Evolutionary conservation across 1,284 basidiomycete genomes (phyloP).

Genomic region (Ganoderma lucidum): DNA sequence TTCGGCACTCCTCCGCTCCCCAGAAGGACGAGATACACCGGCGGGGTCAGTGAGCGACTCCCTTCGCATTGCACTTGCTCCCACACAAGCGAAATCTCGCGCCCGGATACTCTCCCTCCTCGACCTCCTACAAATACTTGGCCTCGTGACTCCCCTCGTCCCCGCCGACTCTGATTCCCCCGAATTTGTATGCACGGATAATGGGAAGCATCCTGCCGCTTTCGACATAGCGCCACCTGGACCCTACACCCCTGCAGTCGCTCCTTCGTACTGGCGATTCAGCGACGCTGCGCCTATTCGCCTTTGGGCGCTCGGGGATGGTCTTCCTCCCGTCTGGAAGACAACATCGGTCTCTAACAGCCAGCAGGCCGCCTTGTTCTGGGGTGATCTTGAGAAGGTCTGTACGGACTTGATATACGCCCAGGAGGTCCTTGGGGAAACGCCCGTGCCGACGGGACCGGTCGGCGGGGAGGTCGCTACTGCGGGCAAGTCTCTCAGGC

Average conservation of each 20-base stretch:
- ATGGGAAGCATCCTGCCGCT: constrained; percentile 49
- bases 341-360: constrained; percentile 48
- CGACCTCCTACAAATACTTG: constrained; percentile 60
- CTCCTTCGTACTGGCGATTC: constrained; percentile 72
- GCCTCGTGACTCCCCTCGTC: constrained; percentile 63
- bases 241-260: constrained; percentile 53
- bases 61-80: constrained; percentile 58
- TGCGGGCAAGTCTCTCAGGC: constrained; percentile 55
- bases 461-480: constrained; percentile 21
- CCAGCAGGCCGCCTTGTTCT: constrained; percentile 56
- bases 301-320: constrained; percentile 62
- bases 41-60: constrained; percentile 58
- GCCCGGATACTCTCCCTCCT: constrained; percentile 67
- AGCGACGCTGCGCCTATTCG: constrained; percentile 58
- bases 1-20: constrained; percentile 51
- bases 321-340: constrained; percentile 62
- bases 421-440: constrained; percentile 23
- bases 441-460: constrained; percentile 26
- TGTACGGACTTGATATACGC: constrained; percentile 47
- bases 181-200: constrained; percentile 51
- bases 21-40: constrained; percentile 54
- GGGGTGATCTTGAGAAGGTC: constrained; percentile 61
- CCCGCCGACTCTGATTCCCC: constrained; percentile 50
- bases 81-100: constrained; percentile 63
- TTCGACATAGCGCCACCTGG: constrained; percentile 56